phyloP scores from a whole-genome alignment of 2,329 filamentous ascomycete species.

The Phymatotrichopsis omnivora region DNA sequence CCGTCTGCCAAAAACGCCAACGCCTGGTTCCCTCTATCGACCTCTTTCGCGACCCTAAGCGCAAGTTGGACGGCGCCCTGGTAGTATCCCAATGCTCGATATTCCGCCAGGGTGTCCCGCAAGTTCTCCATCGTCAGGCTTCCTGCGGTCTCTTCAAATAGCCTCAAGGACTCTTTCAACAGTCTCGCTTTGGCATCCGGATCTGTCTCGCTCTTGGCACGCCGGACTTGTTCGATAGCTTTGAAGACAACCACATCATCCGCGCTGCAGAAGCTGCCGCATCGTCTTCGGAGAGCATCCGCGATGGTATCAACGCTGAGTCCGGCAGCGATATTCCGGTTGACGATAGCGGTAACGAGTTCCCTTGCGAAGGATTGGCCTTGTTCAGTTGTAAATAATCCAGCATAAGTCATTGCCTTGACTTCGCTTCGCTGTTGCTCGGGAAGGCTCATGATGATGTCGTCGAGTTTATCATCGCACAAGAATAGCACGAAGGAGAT shows the following conservation, averaged over 20 bases:
- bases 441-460: conserved; percentile 70
- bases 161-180: conserved; percentile 74
- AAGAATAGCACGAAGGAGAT: conserved; percentile 93
- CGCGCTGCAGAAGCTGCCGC: conserved; percentile 92
- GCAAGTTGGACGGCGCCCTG: conserved; percentile 86
- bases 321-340: conserved; percentile 91
- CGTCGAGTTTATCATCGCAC: conserved; percentile 84
- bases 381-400: conserved; percentile 65
- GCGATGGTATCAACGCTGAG: conserved; percentile 96
- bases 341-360: conserved; percentile 94
- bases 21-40: conserved; percentile 77
- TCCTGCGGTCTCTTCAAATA: conserved; percentile 82
- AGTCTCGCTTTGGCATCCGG: conserved; percentile 66
- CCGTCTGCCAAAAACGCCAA: conserved; percentile 80
- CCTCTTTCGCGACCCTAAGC: conserved; percentile 69
- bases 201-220: conserved; percentile 68
- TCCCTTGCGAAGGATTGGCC: conserved; percentile 88
- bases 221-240: conserved; percentile 86
- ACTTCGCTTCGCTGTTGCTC: conserved; percentile 59
- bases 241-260: conserved; percentile 98
- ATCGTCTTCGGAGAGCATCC: conserved; percentile 81
- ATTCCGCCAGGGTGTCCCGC: conserved; percentile 65
- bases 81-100: conserved; percentile 68
- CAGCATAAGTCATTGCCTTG: conserved; percentile 71
- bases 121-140: conserved; percentile 74